These are phyloP conservation scores for Bisporella sp. DNA, from an alignment of 2,329 filamentous ascomycete genomes.

Conservation along the genomic window DNA sequence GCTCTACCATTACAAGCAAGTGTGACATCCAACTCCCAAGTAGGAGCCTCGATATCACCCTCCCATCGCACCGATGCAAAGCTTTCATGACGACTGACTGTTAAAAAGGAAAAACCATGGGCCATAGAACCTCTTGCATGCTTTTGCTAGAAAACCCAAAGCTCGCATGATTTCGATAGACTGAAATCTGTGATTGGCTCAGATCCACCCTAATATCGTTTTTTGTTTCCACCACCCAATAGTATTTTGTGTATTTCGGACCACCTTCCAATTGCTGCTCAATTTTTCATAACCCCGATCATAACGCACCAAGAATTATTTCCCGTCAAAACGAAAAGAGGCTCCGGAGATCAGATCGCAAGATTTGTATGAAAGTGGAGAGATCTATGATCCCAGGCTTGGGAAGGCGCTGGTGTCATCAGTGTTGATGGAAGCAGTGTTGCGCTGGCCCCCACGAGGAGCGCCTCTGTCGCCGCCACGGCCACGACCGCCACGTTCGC, in stretches of 20 bases:
- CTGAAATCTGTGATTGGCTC: too few relatives aligned
- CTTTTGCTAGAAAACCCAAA: conserved; percentile 1
- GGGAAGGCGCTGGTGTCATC: conserved; percentile 45
- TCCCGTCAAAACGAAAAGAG: background rate
- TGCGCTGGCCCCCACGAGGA: conserved; percentile 34
- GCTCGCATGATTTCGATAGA: background rate
- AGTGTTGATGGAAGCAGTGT: conserved; percentile 34
- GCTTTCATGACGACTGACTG: background rate
- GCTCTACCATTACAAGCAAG: conserved; percentile 5
- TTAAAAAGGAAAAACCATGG: background rate
- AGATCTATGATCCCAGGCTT: conserved; percentile 36
- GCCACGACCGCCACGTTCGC: conserved; percentile 30
- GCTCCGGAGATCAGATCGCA: background rate
- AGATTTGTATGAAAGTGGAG: background rate
- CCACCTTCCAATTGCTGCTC: background rate
- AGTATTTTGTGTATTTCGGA: background rate
- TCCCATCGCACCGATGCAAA: conserved; percentile 1
- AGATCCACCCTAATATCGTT: background rate
- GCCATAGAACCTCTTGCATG: background rate
- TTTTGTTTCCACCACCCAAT: background rate
- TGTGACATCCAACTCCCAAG: background rate
- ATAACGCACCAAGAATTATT: background rate
- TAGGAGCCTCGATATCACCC: background rate
- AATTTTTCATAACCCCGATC: background rate
- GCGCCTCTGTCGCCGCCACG: conserved; percentile 43